A percentile compares a stretch with the other conserved stretches of the same genome.
Conservation (phyloP, 208 protist species). For the Leishmania lainsoni region DNA sequence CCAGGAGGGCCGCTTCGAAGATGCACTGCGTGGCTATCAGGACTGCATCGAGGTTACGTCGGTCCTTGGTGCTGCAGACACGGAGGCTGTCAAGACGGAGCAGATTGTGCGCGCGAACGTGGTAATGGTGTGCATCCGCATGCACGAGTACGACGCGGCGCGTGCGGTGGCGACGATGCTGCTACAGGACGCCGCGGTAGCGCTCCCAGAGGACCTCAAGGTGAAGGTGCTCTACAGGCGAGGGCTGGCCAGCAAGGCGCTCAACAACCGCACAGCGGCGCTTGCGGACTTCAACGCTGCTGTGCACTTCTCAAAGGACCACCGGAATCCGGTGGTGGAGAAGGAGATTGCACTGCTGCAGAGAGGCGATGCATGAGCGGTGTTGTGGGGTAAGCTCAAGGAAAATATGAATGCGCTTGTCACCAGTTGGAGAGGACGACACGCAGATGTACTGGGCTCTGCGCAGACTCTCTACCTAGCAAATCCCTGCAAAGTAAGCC, state of each 20-base stretch:
- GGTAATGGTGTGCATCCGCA: slow-evolving; percentile 64
- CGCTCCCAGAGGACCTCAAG: slow-evolving; percentile 45
- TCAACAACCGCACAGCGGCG: slow-evolving; percentile 59
- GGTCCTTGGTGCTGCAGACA: slow-evolving; percentile 48
- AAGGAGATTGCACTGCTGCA: slow-evolving; percentile 53
- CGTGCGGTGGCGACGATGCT: slow-evolving; percentile 74
- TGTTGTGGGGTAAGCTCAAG: not conserved
- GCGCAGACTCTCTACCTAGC: not conserved
- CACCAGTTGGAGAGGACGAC: not conserved
- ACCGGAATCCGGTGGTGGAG: slow-evolving; percentile 47
- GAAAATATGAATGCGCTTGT: not conserved
- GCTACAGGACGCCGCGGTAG: slow-evolving; percentile 55
- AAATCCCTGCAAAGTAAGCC: not conserved
- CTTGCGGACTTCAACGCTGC: slow-evolving; percentile 75
- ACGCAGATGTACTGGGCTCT: not conserved
- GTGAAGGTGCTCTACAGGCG: slow-evolving; percentile 85
- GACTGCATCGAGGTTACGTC: slow-evolving; percentile 67
- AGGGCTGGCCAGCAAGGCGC: slow-evolving; percentile 64
- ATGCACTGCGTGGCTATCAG: slow-evolving; percentile 70
- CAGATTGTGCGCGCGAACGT: slow-evolving; percentile 77
- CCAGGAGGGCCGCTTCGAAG: slow-evolving; percentile 62
- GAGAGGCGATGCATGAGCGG: not conserved
- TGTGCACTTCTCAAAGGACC: slow-evolving; percentile 56
- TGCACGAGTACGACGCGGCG: slow-evolving; percentile 73
- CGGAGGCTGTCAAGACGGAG: slow-evolving; percentile 48